Evolutionary conservation across 2,329 filamentous ascomycete species (phyloP), one percentile per base, ranked within the genome.

Genomic region (Epichloe hybrida): DNA sequence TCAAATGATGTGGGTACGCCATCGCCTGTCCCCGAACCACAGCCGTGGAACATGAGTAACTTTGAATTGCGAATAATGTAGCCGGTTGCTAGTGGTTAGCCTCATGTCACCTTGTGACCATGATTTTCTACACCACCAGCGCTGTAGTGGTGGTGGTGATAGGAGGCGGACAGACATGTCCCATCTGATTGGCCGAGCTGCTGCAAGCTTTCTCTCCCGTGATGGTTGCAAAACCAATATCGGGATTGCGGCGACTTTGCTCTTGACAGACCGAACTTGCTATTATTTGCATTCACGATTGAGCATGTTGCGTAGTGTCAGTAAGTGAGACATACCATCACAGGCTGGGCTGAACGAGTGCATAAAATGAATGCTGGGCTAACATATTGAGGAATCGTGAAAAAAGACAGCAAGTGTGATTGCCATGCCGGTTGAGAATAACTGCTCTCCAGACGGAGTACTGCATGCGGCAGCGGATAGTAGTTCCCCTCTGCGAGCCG

Each of bases 41-140:
- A 20, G 6, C 37, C 23, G 46, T 34, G 37, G 46, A 27, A 31
- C 20, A 20, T 21, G 21, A 31, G 20, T 13, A 42, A 7, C 12
- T 13, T 12, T 15, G 20, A 37, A 43, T 20, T 21, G 20, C 17
- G 17, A 23, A 20, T 20, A 11, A 17, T 17, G 42, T 13, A 27
- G 21, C 13, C 21, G 42, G 20, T 15, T 13, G 34, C 44, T 45
- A 13, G 41, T 20, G 17, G 17, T 31, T 13, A 39, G 41, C 23
- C 23, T 17, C 13, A 39, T 50, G 48, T 3, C 40, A 39, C 48
- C 48, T 38, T 50, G 48, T 50, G 48, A 45, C 35, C 48, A 50
- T 31, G 17, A 44, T 45, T 36, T 34, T 38, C 41, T 44, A 40
- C 41, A 50, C 48, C 41, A 50, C 12, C 23, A 20, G n/a, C 31